Evolutionary conservation across 345 rosid genomes (phyloP).

Genomic region (Populus tremula): DNA sequence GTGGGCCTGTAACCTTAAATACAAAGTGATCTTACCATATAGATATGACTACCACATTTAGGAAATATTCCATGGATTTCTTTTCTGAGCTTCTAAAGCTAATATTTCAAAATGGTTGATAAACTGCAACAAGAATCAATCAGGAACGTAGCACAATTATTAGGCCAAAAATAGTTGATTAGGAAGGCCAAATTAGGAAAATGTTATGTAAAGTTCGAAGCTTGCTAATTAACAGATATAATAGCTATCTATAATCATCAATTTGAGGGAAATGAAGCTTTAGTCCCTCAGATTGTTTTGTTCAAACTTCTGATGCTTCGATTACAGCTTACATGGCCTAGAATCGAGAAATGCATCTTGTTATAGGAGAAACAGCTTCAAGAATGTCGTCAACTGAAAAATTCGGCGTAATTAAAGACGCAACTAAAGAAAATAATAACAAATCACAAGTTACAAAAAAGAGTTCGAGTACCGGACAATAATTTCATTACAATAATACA

Average conservation of each 20-base stretch:
- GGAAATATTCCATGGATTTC: constrained; percentile 28
- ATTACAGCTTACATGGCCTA: not conserved
- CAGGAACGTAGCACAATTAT: not conserved
- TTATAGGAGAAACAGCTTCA: not conserved
- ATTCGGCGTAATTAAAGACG: no score
- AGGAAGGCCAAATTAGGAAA: not conserved
- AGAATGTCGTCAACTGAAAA: not conserved
- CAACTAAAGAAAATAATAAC: not conserved
- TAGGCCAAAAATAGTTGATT: not conserved
- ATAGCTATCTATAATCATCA: not conserved
- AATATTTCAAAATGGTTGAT: constrained; percentile 24
- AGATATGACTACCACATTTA: constrained; percentile 38
- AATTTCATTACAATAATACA: not conserved
- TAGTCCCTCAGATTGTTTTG: not conserved
- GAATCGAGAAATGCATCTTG: not conserved
- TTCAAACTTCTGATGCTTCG: not conserved
- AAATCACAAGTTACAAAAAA: not conserved
- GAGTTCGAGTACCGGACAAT: not conserved
- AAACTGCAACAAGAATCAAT: constrained; percentile 4
- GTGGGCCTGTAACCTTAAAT: constrained; percentile 47
- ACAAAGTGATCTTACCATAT: constrained; percentile 35
- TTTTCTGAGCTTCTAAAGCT: constrained; percentile 20
- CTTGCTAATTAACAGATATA: not conserved
- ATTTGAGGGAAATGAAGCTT: not conserved
- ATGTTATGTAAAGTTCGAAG: not conserved